These are phyloP conservation scores for Magnaporthales sp. DNA, from an alignment of 2,329 filamentous ascomycete species.

Conservation along the genomic window DNA sequence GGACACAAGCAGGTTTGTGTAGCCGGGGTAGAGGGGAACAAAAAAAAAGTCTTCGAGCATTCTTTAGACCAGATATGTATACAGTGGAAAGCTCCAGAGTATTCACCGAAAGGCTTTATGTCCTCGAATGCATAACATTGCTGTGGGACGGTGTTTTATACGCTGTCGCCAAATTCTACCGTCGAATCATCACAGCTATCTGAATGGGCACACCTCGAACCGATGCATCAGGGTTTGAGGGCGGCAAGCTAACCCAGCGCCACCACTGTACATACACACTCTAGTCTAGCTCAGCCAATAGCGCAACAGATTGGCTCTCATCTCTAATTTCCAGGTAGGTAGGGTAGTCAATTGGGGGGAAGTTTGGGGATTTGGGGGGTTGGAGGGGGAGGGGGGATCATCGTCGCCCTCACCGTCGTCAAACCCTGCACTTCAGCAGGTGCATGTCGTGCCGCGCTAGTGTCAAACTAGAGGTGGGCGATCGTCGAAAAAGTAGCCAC, in stretches of 20 bases:
- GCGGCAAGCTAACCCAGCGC: background rate
- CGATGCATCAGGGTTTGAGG: background rate
- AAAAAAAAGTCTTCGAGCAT: background rate
- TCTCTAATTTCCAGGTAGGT: background rate
- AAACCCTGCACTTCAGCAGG: background rate
- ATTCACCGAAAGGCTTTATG: background rate
- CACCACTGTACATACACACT: background rate
- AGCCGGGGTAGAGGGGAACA: background rate
- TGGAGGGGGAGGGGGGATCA: background rate
- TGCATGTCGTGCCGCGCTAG: constrained; percentile 1
- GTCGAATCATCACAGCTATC: background rate
- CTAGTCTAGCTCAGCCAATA: background rate
- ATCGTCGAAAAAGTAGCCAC: background rate
- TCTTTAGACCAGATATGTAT: background rate
- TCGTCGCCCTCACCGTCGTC: background rate
- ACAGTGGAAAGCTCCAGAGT: no score
- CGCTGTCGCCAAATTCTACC: background rate
- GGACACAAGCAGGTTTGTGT: background rate
- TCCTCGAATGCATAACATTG: background rate
- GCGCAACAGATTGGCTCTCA: background rate
- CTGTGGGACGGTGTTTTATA: background rate
- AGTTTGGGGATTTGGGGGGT: no score
- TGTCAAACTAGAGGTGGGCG: background rate
- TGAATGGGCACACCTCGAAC: background rate
- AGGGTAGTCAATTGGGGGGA: background rate